A percentile compares a stretch with the other conserved stretches of the same genome.
Evolutionary conservation across 1,284 basidiomycete genomes (phyloP).

Genomic region (Leccinum colubrinum): DNA sequence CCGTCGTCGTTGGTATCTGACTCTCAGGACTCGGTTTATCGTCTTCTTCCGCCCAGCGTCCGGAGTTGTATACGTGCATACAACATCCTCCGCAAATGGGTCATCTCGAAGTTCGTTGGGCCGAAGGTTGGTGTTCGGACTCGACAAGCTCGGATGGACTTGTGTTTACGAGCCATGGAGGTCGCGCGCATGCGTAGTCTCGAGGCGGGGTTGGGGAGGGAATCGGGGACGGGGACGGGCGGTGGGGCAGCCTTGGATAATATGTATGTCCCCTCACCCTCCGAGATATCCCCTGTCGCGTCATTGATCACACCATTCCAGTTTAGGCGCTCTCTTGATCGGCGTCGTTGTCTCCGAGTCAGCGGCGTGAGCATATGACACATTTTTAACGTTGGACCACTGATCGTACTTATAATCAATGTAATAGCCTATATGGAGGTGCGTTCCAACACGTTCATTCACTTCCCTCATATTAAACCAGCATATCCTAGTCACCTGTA

Average conservation of each 20-base stretch:
- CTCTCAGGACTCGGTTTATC: conserved; percentile 65
- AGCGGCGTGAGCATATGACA: conserved; percentile 38
- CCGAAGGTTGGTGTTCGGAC: conserved; percentile 56
- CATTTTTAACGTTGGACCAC: conserved; percentile 1
- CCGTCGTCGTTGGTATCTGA: conserved; percentile 70
- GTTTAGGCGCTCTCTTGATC: conserved; percentile 52
- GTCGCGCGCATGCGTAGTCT: conserved; percentile 60
- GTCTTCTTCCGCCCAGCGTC: conserved; percentile 68
- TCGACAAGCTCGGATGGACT: conserved; percentile 71
- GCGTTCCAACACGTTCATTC: conserved; percentile 9
- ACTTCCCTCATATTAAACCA: not conserved
- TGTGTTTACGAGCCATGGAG: conserved; percentile 67
- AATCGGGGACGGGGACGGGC: conserved; percentile 5
- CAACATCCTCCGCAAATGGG: conserved; percentile 73
- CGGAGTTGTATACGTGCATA: conserved; percentile 74
- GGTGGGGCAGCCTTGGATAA: conserved; percentile 14
- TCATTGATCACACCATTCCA: conserved; percentile 18
- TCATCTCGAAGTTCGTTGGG: conserved; percentile 63
- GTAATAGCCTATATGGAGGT: conserved; percentile 53
- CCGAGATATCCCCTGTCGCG: not conserved
- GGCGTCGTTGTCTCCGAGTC: conserved; percentile 45
- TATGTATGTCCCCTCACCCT: conserved; percentile 17
- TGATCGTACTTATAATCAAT: conserved; percentile 1
- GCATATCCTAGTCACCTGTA: conserved; percentile 45
- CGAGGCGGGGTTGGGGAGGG: conserved; percentile 29